These are phyloP conservation scores for Vaccinium macrocarpon DNA, from an alignment of 148 eudicot species.

Conservation along the genomic window DNA sequence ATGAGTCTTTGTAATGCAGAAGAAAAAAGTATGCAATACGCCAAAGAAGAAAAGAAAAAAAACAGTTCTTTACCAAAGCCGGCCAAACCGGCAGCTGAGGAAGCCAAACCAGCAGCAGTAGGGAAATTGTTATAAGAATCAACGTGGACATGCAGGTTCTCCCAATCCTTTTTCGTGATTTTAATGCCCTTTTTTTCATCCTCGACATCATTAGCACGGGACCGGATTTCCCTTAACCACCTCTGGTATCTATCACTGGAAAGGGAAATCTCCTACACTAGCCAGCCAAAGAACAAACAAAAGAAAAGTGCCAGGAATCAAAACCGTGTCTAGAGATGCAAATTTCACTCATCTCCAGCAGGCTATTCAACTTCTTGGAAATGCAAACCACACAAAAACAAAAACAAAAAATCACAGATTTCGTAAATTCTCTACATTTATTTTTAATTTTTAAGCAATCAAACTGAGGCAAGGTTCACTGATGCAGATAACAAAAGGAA, in stretches of 20 bases:
- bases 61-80: constrained; percentile 66
- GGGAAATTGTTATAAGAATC: constrained; percentile 95
- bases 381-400: not conserved
- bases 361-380: not conserved
- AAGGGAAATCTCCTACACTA: constrained; percentile 81
- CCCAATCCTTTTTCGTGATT: constrained; percentile 78
- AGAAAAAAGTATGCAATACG: not conserved
- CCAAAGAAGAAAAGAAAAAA: not conserved
- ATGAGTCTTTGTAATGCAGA: not conserved
- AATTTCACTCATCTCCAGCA: not conserved
- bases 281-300: constrained; percentile 25
- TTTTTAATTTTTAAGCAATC: not conserved
- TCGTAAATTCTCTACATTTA: not conserved
- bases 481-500: not conserved
- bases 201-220: constrained; percentile 68
- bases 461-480: not conserved
- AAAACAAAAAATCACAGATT: not conserved
- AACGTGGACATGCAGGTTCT: constrained; percentile 67
- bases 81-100: constrained; percentile 97
- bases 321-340: not conserved
- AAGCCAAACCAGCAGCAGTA: constrained; percentile 98
- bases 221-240: constrained; percentile 79
- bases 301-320: constrained; percentile 13
- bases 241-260: constrained; percentile 78
- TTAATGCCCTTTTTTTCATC: constrained; percentile 77